Percentiles rank a stretch among this genome's conserved stretches.
Conservation (phyloP, 805 yeast genomes). For the Brettanomyces naardenensis region DNA sequence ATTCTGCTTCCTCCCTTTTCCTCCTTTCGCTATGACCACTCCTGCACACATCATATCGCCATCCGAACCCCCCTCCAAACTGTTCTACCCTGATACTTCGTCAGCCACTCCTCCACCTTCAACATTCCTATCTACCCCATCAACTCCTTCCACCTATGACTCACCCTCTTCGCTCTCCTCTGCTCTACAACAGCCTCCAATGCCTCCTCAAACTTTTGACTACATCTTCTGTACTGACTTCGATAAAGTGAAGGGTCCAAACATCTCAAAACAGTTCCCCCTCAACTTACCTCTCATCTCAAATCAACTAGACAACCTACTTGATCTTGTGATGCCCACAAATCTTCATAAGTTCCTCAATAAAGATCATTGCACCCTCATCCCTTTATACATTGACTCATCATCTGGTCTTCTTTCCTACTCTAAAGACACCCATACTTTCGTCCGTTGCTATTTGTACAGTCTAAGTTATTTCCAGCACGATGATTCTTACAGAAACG, state of each 20-base stretch:
- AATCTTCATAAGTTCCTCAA: conserved; percentile 36
- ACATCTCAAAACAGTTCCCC: conserved; percentile 56
- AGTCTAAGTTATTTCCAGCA: conserved; percentile 23
- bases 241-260: conserved; percentile 70
- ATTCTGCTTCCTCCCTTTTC: no score
- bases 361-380: conserved; percentile 50
- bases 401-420: conserved; percentile 12
- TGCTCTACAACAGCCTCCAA: no score
- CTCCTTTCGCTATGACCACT: no score
- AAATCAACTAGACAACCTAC: conserved; percentile 34
- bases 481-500: conserved; percentile 29
- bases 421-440: conserved; percentile 6
- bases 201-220: no score
- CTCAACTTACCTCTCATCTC: conserved; percentile 52
- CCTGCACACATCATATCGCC: no score
- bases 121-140: no score
- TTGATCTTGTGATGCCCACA: conserved; percentile 20
- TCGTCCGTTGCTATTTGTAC: conserved; percentile 18
- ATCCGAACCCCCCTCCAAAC: no score
- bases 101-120: no score
- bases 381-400: conserved; percentile 35
- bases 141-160: no score
- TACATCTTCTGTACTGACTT: conserved; percentile 60
- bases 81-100: no score
- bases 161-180: no score